A percentile compares a stretch with the other conserved stretches of the same genome.
phyloP scores from a whole-genome alignment of 129 eudicot species.

The Chrysanthemum seticuspe region DNA sequence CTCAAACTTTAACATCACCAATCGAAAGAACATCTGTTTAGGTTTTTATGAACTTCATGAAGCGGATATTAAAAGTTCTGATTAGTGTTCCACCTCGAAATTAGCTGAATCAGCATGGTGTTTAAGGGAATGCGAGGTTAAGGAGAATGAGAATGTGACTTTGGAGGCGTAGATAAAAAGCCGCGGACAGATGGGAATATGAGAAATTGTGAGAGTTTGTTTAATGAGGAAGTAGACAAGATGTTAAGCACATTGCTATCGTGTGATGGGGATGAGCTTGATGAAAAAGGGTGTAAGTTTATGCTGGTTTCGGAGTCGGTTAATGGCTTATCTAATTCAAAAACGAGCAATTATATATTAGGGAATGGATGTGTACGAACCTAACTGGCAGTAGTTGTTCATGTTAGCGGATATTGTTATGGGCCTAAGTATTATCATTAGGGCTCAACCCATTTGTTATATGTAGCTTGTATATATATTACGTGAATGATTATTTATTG shows the following conservation, averaged over 20 bases:
- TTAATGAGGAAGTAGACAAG: constrained; percentile 31
- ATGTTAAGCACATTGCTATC: constrained; percentile 39
- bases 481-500: no score
- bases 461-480: no score
- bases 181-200: constrained; percentile 1
- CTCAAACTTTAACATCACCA: no score
- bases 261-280: constrained; percentile 31
- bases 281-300: constrained; percentile 42
- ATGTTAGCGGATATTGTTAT: no score
- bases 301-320: constrained; percentile 48
- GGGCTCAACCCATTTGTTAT: no score
- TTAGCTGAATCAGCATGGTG: constrained; percentile 68
- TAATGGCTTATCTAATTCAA: constrained; percentile 63
- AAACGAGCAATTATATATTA: no score
- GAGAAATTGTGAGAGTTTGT: neutral
- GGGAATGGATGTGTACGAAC: no score
- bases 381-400: no score
- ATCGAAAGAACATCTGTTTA: no score
- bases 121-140: constrained; percentile 26
- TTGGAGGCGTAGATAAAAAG: constrained; percentile 4
- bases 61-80: constrained; percentile 14
- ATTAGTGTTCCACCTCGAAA: constrained; percentile 34
- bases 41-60: no score
- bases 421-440: no score
- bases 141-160: constrained; percentile 13